Base-by-base conservation (phyloP, 2,329 filamentous ascomycete genomes). In the Diaporthe eres region DNA sequence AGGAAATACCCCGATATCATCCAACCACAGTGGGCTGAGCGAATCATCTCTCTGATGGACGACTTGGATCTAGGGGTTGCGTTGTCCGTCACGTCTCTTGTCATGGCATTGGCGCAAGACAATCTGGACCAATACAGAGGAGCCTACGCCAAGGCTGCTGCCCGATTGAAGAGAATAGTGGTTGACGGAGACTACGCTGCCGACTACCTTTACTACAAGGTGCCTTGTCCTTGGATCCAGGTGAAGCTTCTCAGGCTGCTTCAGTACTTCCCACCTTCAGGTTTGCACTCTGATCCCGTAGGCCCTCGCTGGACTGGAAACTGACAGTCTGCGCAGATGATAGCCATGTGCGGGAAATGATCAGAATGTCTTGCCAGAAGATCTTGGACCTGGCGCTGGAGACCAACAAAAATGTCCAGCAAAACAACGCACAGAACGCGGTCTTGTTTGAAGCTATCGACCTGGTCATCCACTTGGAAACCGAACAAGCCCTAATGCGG, bases 381-480 rank as follows among this genome's bases (percentile, higher is more conserved):
- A 98, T 98, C 61, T 89, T 99, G 83, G 95, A 98, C 81, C 88
- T 95, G 51, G 96, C 97, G 1, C 93, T 98, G 88, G 96, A 98
- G 82, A 93, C 95, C 82, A 97, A 95, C 72, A 99, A 98, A 86
- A 99, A 99, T 81, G 97, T 99, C 22, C 97, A 99, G 85, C 97
- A 99, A 83, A 99, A 99, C 85, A 99, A 99, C 82, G 97, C 97
- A 0, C 97, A 98, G 82, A 99, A 99, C 82, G 97, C 97, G 0
- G 95, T 99, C 19, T 89, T 99, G 1, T 99, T 99, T 81, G 97
- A 99, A 87, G 97, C 97, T 34, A 99, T 99, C 84, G 98, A 99
- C 82, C 91, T 99, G 60, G 97, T 98, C 80, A 99, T 99, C 79
- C 97, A 99, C 82, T 90, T 99, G 34, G 97, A 98, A 80, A 98